These are phyloP conservation scores for Aspergillus sp. DNA, from an alignment of 2,329 filamentous ascomycete genomes.

Conservation along the genomic window DNA sequence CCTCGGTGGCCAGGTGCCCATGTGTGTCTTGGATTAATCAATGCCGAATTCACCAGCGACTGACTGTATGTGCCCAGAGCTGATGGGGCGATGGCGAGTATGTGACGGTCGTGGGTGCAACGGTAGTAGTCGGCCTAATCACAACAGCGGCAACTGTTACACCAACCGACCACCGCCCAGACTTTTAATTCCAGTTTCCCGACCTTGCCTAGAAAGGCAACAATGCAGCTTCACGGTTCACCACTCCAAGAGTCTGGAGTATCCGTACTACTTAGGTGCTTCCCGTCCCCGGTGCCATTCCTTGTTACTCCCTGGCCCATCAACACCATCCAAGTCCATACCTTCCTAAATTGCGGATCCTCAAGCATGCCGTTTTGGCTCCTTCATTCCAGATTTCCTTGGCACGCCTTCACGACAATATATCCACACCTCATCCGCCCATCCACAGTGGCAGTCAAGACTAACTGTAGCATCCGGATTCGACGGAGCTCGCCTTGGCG, in stretches of 20 bases:
- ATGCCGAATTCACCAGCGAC: background rate
- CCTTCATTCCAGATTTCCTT: background rate
- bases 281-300: background rate
- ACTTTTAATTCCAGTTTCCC: background rate
- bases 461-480: no score
- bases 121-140: constrained; percentile 24
- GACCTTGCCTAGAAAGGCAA: no score
- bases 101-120: constrained; percentile 18
- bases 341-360: background rate
- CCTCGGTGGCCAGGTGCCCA: background rate
- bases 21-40: background rate
- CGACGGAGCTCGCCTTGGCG: no score
- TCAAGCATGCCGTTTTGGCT: background rate
- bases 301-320: background rate
- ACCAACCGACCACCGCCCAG: constrained; percentile 8
- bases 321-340: background rate
- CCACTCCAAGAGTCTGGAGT: background rate
- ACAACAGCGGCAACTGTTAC: constrained; percentile 22
- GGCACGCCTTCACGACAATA: no score
- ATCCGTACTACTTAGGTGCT: no score
- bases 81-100: background rate
- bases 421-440: no score
- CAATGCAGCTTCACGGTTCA: background rate
- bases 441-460: no score
- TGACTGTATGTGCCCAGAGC: no score